Conservation (phyloP, 352 stramenopile species). For the Albugo laibachii region DNA sequence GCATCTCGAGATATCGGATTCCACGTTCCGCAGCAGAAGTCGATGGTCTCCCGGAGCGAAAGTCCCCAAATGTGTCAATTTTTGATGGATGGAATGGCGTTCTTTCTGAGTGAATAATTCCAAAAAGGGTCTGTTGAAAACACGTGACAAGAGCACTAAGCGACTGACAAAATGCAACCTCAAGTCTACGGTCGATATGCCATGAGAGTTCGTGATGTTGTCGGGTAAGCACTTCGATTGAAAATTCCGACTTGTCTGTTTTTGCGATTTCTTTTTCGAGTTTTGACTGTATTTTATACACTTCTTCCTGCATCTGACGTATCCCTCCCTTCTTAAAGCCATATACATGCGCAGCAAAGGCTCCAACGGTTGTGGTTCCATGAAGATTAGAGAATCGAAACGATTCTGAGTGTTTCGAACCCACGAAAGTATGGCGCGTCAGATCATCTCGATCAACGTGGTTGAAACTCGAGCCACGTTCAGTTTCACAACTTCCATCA, state of each 20-base stretch:
- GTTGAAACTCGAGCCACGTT: not conserved
- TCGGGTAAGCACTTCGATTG: conserved; percentile 43
- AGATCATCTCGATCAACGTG: no score
- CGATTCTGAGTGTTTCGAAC: not conserved
- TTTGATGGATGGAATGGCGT: not conserved
- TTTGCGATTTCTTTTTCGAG: conserved; percentile 26
- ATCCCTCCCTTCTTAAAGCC: conserved; percentile 59
- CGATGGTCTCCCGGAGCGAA: not conserved
- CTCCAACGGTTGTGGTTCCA: conserved; percentile 57
- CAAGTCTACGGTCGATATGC: conserved; percentile 62
- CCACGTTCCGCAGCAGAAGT: conserved; percentile 4
- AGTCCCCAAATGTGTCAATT: not conserved
- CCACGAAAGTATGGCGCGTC: no score
- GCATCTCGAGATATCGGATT: conserved; percentile 54
- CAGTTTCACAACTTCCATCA: conserved; percentile 1
- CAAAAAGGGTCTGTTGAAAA: conserved; percentile 70
- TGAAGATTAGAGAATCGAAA: conserved; percentile 52
- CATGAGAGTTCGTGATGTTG: conserved; percentile 70
- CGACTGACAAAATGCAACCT: conserved; percentile 64
- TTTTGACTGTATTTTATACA: conserved; percentile 25
- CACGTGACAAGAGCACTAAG: conserved; percentile 69
- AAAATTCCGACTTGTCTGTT: conserved; percentile 37
- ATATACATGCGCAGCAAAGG: conserved; percentile 70
- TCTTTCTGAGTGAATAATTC: conserved; percentile 31
- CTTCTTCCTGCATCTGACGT: conserved; percentile 46